A percentile compares a stretch with the other conserved stretches of the same genome.
phyloP scores from a whole-genome alignment of 2,329 filamentous ascomycete species.

The Paraconiothyrium brasiliense region DNA sequence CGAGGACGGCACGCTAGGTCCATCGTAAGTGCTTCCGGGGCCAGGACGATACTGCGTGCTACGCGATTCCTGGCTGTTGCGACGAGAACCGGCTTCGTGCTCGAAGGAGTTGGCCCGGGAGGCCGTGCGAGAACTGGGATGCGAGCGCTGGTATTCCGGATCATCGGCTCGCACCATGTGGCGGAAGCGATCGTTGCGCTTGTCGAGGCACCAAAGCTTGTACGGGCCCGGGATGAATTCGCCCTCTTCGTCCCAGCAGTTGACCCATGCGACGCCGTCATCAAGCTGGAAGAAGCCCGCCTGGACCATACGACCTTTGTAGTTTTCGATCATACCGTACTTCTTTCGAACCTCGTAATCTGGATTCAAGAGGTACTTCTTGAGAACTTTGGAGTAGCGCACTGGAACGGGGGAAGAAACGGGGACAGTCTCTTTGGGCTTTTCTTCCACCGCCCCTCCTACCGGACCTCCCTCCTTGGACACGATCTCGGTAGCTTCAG shows the following conservation, averaged over 20 bases:
- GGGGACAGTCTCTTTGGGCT: conserved; percentile 29
- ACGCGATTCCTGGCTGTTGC: conserved; percentile 41
- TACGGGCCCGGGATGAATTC: conserved; percentile 62
- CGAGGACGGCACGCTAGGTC: conserved; percentile 37
- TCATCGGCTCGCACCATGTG: conserved; percentile 52
- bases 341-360: conserved; percentile 60
- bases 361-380: conserved; percentile 58
- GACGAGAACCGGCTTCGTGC: conserved; percentile 22
- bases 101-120: conserved; percentile 36
- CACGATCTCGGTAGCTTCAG: conserved; percentile 40
- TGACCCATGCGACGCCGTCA: conserved; percentile 59
- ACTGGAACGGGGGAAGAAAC: conserved; percentile 48
- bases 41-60: conserved; percentile 38
- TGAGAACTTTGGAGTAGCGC: conserved; percentile 60
- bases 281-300: conserved; percentile 61
- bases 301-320: conserved; percentile 49
- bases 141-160: conserved; percentile 40
- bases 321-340: conserved; percentile 51
- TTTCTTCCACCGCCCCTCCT: conserved; percentile 8
- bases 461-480: conserved; percentile 29
- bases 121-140: conserved; percentile 23
- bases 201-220: conserved; percentile 59
- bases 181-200: conserved; percentile 49
- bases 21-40: conserved; percentile 36
- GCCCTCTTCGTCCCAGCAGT: conserved; percentile 60